Conservation (phyloP, 1,139 yeast genomes). For the Magnusiomyces tetraspermus region DNA sequence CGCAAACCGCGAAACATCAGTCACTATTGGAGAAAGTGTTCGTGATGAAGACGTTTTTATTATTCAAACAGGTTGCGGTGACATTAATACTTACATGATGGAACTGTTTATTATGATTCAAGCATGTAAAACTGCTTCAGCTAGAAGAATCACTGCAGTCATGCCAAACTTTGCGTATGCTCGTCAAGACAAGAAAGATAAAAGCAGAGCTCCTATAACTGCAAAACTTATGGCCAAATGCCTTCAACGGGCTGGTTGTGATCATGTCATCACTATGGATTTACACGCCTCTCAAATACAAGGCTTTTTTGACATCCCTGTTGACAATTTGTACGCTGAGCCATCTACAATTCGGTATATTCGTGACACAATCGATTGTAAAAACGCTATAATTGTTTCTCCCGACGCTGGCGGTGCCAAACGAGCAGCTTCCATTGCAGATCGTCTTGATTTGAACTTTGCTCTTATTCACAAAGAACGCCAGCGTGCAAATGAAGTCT, state of each 20-base stretch:
- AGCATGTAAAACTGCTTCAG: slow-evolving; percentile 92
- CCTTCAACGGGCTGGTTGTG: slow-evolving; percentile 91
- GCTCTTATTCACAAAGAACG: slow-evolving; percentile 96
- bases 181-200: slow-evolving; percentile 93
- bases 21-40: slow-evolving; percentile 87
- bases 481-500: slow-evolving; percentile 86
- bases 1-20: slow-evolving; percentile 69
- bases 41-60: slow-evolving; percentile 89
- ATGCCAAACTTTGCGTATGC: slow-evolving; percentile 97
- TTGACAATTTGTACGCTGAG: slow-evolving; percentile 91
- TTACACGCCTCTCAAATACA: slow-evolving; percentile 98
- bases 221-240: slow-evolving; percentile 93
- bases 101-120: slow-evolving; percentile 84
- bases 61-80: slow-evolving; percentile 84
- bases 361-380: slow-evolving; percentile 52
- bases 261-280: slow-evolving; percentile 96
- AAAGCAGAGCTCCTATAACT: slow-evolving; percentile 92
- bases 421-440: slow-evolving; percentile 92
- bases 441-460: slow-evolving; percentile 79
- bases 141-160: slow-evolving; percentile 89
- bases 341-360: slow-evolving; percentile 87
- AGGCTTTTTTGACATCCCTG: slow-evolving; percentile 95
- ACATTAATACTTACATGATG: slow-evolving; percentile 76
- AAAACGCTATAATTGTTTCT: slow-evolving; percentile 69
- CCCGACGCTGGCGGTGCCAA: slow-evolving; percentile 99